A percentile compares a stretch with the other conserved stretches of the same genome.
Conservation (phyloP, 2,329 filamentous ascomycete genomes). For the Curvularia hawaiiensis region DNA sequence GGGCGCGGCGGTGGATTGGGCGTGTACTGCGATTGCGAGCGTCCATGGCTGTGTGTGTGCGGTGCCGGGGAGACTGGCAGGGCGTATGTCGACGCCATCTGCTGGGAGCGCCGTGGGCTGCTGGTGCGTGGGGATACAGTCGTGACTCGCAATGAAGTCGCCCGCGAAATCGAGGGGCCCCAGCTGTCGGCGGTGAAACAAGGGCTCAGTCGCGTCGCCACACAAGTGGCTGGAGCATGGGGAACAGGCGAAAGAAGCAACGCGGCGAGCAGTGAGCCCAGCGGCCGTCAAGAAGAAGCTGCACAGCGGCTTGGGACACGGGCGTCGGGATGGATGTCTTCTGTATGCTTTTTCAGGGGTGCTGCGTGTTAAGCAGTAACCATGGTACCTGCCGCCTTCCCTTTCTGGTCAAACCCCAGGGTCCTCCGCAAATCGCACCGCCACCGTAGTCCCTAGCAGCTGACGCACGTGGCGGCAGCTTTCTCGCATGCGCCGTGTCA, state of each 20-base stretch:
- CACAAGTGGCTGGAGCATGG: conserved; percentile 1
- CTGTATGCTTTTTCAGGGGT: conserved; percentile 29
- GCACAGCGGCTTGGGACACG: not conserved
- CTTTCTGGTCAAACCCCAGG: conserved; percentile 16
- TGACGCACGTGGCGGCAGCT: conserved; percentile 21
- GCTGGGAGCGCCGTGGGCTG: conserved; percentile 23
- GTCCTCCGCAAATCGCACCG: conserved; percentile 20
- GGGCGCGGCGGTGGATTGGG: conserved; percentile 32
- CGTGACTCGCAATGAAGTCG: conserved; percentile 18
- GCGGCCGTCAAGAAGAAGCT: conserved; percentile 15
- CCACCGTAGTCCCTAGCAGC: conserved; percentile 7
- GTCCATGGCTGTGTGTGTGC: conserved; percentile 45
- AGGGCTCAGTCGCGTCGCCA: conserved; percentile 4
- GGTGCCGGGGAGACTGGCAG: conserved; percentile 45
- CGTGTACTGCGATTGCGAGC: conserved; percentile 47
- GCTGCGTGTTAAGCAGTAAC: not conserved
- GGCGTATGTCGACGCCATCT: conserved; percentile 55
- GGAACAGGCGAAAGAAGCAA: conserved; percentile 5
- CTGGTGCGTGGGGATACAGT: conserved; percentile 6
- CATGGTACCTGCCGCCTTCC: conserved; percentile 18
- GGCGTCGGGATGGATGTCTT: not conserved
- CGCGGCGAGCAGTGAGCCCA: conserved; percentile 6
- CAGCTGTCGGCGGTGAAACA: not conserved
- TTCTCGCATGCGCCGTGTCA: conserved; percentile 17
- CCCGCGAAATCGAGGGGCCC: conserved; percentile 10